Base-by-base conservation (phyloP, 768 basidiomycete species). In the Strobilomyces echinocephalus region DNA sequence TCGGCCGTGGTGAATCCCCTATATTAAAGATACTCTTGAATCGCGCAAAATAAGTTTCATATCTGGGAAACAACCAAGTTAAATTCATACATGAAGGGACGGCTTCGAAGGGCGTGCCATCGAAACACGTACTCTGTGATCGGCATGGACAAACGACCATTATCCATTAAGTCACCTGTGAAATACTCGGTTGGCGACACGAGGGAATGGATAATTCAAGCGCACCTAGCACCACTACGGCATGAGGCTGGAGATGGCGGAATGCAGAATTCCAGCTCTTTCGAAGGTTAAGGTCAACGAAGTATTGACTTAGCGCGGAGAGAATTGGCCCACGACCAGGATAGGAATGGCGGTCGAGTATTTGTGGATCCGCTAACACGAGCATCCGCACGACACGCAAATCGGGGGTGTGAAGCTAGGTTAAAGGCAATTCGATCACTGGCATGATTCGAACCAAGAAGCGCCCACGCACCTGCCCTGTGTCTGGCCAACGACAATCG, bases 331-430 rank as follows among this genome's bases (percentile, higher is more conserved):
- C 64, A 6, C 87, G 79, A 36, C 72, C 80, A 10, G 84, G 83
- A 66, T 93, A 93, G 4, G 89, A 89, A 41, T 78, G 74, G 44
- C 77, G 76, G 67, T 94, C 85, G 42, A 91, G 77, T 26, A 95
- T 81, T 69, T 95, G 93, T 0, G 93, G 89, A 70, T 97, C 95
- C 12, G 94, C 85, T 34, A 94, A 74, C 43, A 95, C 73, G n/a
- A 97, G 81, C 4, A 78, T 57, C 55, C 74, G 55, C 54, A 63
- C 65, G 55, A 59, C 50, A 53, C 64, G 64, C 34, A 63, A 58
- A 46, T 52, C 43, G 30, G 57, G 59, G 8, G 53, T 57, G 49
- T n/a, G 55, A 52, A 52, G 61, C 65, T 64, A 50, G 24, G 44
- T 21, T 28, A 52, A 50, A 46, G 33, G 16, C 33, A 51, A 20